Evolutionary conservation across 805 yeast species (phyloP), one percentile per base, ranked within the genome.

Genomic region (Monosporozyma solicola): DNA sequence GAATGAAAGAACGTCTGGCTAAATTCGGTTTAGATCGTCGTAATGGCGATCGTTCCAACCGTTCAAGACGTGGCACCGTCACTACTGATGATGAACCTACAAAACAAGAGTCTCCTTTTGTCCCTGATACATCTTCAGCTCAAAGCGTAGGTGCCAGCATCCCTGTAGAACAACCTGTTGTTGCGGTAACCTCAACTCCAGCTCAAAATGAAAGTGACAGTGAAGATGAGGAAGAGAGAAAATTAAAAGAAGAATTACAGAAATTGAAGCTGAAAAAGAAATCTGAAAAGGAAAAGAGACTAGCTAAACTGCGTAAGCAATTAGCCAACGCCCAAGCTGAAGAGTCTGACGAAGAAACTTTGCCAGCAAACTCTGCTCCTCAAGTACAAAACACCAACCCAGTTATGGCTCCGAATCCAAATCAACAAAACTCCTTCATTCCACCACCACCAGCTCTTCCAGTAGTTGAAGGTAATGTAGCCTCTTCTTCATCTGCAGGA

Each of bases 1-100:
- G 87, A 68, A 89, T 90, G 97, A 83, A 82, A 55, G 95, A 87
- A 61, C 76, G 89, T 61, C 74, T 89, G 61, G 95, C 95, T 2
- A 85, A 83, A 56, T 75, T 89, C 53, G 96, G 96, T 2, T 78
- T 88, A 54, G 70, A 75, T 24, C 73, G 81, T 63, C 69, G 71
- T 53, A 45, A n/a, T 37, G 37, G 49, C 4, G 45, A 45, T 25
- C 50, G 54, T 45, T 6, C 43, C 2, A 7, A 25, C 25, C 48
- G 48, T 46, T 49, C 53, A 29, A 53, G 53, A 50, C 39, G 47
- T 24, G 44, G 32, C 9, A 39, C 49, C n/a, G 20, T 24, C n/a
- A 22, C 27, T 15, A 27, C 51, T 37, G 54, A 48, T 20, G 43
- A 39, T 39, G 43, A 16, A 5, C 2, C 43, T 39, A 15, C 33